A percentile compares a stretch with the other conserved stretches of the same genome.
Evolutionary conservation across 805 yeast genomes (phyloP).

Genomic region (Metschnikowia proteae): DNA sequence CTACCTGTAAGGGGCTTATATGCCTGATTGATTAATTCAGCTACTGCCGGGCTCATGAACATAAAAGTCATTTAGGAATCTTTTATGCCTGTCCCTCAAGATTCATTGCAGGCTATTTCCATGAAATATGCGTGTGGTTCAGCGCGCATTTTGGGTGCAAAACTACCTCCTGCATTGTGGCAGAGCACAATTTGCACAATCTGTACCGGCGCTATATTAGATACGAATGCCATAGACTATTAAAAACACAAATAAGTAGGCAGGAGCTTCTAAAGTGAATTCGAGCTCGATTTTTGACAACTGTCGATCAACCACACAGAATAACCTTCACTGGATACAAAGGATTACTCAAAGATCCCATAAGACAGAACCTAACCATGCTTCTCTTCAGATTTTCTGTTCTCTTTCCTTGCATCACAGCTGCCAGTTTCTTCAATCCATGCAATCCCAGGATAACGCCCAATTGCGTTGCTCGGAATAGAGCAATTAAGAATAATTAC

Average conservation of each 20-base stretch:
- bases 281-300: neutral
- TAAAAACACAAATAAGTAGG: neutral
- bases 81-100: neutral
- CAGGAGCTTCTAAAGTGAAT: neutral
- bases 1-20: neutral
- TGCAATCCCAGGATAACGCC: slow-evolving; percentile 28
- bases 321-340: neutral
- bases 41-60: neutral
- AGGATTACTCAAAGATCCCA: neutral
- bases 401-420: neutral
- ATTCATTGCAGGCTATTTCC: neutral
- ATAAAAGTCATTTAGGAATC: neutral
- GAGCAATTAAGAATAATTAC: slow-evolving; percentile 21
- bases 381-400: neutral
- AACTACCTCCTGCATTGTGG: neutral
- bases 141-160: neutral
- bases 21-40: no score
- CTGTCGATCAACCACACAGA: neutral
- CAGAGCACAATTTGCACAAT: neutral
- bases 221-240: neutral
- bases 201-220: neutral
- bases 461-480: slow-evolving; percentile 25
- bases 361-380: neutral
- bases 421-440: slow-evolving; percentile 5
- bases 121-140: neutral